Evolutionary conservation across 345 rosid species (phyloP), one percentile per base, ranked within the genome.

Genomic region (Syzygium aqueum): DNA sequence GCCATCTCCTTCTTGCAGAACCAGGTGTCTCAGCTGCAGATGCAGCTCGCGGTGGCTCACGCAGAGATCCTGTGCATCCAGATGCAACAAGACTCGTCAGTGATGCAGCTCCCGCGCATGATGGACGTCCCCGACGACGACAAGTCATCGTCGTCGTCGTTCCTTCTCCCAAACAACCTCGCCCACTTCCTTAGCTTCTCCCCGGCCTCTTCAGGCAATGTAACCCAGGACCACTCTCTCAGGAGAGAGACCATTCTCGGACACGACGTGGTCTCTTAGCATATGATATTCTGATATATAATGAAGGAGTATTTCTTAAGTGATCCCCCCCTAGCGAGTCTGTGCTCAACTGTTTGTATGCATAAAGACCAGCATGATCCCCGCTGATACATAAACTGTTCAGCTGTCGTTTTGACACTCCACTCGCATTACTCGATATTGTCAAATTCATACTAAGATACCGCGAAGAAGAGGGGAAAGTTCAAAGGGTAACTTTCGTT

Each of bases 41-140:
- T 90, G 94, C 94, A 94, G 83, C 90, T 94, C n/a, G 94, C 95
- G 2, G 91, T 92, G 50, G 95, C 95, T 52, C 93, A 94, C 50
- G 92, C 96, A 22, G 94, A 94, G 91, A 93, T 94, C 8, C 86
- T 92, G 13, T 92, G 94, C 92, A 88, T 93, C 88, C 96, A 92
- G 89, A 93, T 92, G 95, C 93, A 94, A 63, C 93, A 93, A 63
- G 89, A 91, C 11, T 30, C 85, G 30, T 87, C 92, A 19, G 52
- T 77, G 53, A 49, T 86, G n/a, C 77, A 88, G 2, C 89, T 90
- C 25, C 77, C 85, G 28, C 86, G 65, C 19, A 33, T 56, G 50
- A 52, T 77, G 16, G 67, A 46, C 17, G 89, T 85, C 33, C 91
- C 87, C 40, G 89, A 88, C 6, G 86, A 89, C 50, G 87, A 92